Conservation (phyloP, 108 stramenopile genomes). For the Schizochytrium sp. region DNA sequence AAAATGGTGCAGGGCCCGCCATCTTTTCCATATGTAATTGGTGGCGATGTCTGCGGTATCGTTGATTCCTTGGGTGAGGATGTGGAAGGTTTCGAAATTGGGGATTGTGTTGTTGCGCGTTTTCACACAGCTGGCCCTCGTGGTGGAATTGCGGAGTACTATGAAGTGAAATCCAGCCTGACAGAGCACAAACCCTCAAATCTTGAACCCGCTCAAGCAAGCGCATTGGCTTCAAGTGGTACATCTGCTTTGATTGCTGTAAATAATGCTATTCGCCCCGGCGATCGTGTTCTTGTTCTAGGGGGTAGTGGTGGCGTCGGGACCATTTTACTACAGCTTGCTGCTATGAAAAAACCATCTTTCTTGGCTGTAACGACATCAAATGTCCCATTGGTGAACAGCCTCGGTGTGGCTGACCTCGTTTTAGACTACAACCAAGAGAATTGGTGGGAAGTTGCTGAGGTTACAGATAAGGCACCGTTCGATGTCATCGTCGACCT, state of each 20-base stretch:
- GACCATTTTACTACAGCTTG: constrained; percentile 32
- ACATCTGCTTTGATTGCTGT: background rate
- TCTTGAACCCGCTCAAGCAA: background rate
- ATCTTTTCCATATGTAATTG: constrained; percentile 12
- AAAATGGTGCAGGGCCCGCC: constrained; percentile 3
- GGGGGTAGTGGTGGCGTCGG: constrained; percentile 53
- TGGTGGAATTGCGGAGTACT: constrained; percentile 44
- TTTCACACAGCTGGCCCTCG: background rate
- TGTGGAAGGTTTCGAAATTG: background rate
- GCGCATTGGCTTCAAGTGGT: background rate
- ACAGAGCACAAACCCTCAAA: background rate
- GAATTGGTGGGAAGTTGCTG: constrained; percentile 22
- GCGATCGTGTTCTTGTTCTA: constrained; percentile 23
- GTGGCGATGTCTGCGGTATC: constrained; percentile 26
- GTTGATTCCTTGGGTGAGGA: constrained; percentile 6
- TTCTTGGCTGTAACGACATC: constrained; percentile 2
- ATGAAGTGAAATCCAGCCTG: background rate
- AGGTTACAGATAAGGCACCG: background rate
- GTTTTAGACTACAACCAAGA: constrained; percentile 39
- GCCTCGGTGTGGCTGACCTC: constrained; percentile 21
- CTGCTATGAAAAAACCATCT: background rate
- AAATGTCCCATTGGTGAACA: background rate
- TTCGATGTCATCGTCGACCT: constrained; percentile 52
- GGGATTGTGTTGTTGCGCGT: background rate
- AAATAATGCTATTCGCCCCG: background rate